These are phyloP conservation scores for Eucalyptus dawsonii DNA, from an alignment of 345 rosid genomes.

Conservation along the genomic window DNA sequence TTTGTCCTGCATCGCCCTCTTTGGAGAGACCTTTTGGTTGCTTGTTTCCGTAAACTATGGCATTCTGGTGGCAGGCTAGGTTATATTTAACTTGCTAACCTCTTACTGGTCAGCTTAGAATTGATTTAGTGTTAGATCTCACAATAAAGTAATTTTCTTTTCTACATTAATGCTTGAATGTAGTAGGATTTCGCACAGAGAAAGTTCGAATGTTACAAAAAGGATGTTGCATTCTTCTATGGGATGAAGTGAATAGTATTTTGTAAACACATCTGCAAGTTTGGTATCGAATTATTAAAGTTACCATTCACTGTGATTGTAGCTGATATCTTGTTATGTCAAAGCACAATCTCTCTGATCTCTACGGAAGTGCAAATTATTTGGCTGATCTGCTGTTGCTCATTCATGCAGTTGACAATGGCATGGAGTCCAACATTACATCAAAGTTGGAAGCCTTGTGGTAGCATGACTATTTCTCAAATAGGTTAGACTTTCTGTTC, in stretches of 20 bases:
- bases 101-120: not conserved
- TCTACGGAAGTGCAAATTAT: not conserved
- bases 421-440: constrained; percentile 49
- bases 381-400: not conserved
- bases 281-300: not conserved
- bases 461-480: constrained; percentile 22
- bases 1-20: not conserved
- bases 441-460: constrained; percentile 66
- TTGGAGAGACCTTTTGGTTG: not conserved
- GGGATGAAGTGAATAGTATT: not conserved
- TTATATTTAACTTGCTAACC: not conserved
- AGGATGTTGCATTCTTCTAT: not conserved
- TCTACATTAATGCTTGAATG: not conserved
- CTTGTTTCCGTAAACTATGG: not conserved
- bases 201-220: not conserved
- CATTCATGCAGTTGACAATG: constrained; percentile 44
- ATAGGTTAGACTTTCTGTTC: constrained; percentile 34
- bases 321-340: not conserved
- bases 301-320: not conserved
- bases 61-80: not conserved
- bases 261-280: not conserved
- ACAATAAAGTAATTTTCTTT: not conserved
- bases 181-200: not conserved
- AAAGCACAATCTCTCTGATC: not conserved
- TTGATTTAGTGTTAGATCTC: not conserved